These are phyloP conservation scores for Vigna radiata DNA, from an alignment of 306 rosid species.

Conservation along the genomic window DNA sequence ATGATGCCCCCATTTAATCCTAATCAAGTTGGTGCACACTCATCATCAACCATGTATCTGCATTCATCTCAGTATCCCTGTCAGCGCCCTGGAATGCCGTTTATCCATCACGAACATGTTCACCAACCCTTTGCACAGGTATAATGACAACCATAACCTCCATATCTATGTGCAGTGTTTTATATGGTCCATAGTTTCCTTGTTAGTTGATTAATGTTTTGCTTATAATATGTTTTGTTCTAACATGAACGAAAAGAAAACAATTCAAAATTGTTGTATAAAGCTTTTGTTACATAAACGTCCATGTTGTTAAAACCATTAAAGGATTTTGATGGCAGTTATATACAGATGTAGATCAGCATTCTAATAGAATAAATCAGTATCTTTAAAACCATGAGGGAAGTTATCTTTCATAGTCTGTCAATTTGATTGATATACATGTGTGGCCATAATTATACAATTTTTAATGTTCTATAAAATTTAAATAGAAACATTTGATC, in stretches of 20 bases:
- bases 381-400: slow-evolving; percentile 1
- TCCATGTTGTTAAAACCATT: neutral
- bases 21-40: slow-evolving; percentile 74
- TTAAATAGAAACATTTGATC: neutral
- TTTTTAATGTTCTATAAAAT: neutral
- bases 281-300: slow-evolving; percentile 16
- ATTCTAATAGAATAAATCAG: slow-evolving; percentile 19
- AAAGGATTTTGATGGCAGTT: slow-evolving; percentile 3
- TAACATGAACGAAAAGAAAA: neutral
- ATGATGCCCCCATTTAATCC: slow-evolving; percentile 78
- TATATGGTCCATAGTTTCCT: slow-evolving; percentile 4
- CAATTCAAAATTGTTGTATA: neutral
- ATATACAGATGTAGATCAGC: neutral
- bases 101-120: slow-evolving; percentile 81
- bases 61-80: slow-evolving; percentile 91
- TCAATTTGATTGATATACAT: neutral
- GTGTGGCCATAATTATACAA: neutral
- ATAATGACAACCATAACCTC: slow-evolving; percentile 18
- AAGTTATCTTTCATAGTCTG: neutral
- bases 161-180: slow-evolving; percentile 2
- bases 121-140: slow-evolving; percentile 94
- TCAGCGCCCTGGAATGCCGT: slow-evolving; percentile 90
- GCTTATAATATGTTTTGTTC: neutral
- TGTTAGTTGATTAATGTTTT: neutral
- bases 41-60: slow-evolving; percentile 72